phyloP scores from a whole-genome alignment of 2,329 filamentous ascomycete species.

The Diaporthe vaccinii region DNA sequence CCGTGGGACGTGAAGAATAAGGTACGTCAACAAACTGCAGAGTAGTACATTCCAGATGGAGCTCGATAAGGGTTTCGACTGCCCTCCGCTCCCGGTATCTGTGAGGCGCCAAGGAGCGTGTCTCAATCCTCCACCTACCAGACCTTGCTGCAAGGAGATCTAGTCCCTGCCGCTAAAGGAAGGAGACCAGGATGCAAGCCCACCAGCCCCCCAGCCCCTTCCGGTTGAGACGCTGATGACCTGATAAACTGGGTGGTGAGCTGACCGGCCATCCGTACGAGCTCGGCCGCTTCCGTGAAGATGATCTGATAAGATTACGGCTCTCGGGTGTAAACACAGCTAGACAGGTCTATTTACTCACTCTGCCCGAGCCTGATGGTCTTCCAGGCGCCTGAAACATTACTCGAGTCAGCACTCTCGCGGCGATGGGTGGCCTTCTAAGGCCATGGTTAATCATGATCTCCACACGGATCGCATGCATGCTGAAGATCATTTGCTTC shows the following conservation, averaged over 20 bases:
- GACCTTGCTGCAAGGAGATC: not conserved
- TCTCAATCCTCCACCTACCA: not conserved
- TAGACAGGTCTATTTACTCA: not conserved
- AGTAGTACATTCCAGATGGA: not conserved
- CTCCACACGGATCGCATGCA: too few relatives aligned
- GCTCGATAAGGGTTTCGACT: not conserved
- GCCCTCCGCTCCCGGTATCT: not conserved
- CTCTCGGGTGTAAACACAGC: not conserved
- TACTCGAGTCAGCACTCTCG: too few relatives aligned
- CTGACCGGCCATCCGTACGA: too few relatives aligned
- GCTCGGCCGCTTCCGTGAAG: not conserved
- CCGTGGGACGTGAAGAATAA: not conserved
- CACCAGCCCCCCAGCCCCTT: too few relatives aligned
- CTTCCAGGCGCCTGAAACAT: too few relatives aligned
- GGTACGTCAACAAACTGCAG: not conserved
- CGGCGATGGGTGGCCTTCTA: too few relatives aligned
- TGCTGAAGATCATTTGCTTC: too few relatives aligned
- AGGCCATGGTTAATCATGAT: too few relatives aligned
- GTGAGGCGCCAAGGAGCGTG: not conserved
- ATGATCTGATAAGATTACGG: constrained; percentile 13
- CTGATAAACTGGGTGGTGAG: too few relatives aligned
- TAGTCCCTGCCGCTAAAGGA: not conserved
- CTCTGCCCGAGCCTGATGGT: not conserved
- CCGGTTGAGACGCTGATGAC: too few relatives aligned
- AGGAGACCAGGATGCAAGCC: too few relatives aligned